Base-by-base conservation (phyloP, 75 land plant species). In the Pinus albicaulis region DNA sequence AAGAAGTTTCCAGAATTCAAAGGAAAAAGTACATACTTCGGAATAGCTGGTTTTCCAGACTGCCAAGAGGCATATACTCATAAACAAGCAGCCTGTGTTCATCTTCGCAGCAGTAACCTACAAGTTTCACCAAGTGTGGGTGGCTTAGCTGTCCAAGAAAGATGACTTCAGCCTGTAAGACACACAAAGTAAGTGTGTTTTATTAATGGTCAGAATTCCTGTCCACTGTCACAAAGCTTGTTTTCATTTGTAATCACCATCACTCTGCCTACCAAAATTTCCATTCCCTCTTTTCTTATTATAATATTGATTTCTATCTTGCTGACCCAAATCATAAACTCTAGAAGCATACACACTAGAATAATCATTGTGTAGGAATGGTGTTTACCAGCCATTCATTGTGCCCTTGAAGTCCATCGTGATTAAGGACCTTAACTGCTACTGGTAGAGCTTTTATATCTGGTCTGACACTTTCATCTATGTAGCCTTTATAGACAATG, bases 361-460 rank as follows among this genome's bases (percentile, higher is more conserved):
- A 57, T 24, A 56, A 60, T 48, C 75, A 77, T 14, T 41, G 36
- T 65, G 3, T 13, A 25, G 25, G 72, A 17, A 75, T 24, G 61
- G 25, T 25, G 76, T 6, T 72, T 89, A 91, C 93, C 93, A 91
- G 83, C 93, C 93, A 91, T 82, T 91, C 93, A 57, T 86, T 80
- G 75, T 91, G 91, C n/a, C 93, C 93, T 79, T 91, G 93, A 4
- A 86, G 82, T 10, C 91, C 89, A 4, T 85, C 84, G 25, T 74
- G 93, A 74, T 89, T 86, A 23, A 91, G 89, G 76, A 78, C 89
- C 73, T 91, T 91, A 53, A 91, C 84, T 12, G 93, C 93, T 76
- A 91, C 93, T 31, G 72, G 59, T 0, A 82, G 81, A 23, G 80
- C 75, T 77, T 77, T 63, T 57, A 87, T 82, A 48, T 89, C 93